These are phyloP conservation scores for Clavulina sp. DNA, from an alignment of 768 basidiomycete species.

Conservation along the genomic window DNA sequence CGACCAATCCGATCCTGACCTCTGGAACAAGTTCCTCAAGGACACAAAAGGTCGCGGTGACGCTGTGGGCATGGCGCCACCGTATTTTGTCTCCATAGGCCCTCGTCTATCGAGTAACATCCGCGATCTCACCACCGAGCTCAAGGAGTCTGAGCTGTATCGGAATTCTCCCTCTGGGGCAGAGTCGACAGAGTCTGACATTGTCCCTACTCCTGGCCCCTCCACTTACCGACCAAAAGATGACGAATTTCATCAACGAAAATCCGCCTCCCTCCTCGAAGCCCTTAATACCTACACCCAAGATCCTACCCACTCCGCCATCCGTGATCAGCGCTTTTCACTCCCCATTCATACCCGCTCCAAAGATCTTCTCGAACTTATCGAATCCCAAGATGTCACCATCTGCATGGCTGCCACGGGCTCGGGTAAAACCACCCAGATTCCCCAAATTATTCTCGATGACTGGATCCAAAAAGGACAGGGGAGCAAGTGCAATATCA, in stretches of 20 bases:
- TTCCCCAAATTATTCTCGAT: conserved; percentile 84
- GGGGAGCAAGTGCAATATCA: conserved; percentile 71
- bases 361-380: conserved; percentile 45
- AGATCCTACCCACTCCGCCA: conserved; percentile 41
- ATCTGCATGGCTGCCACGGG: conserved; percentile 83
- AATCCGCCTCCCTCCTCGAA: conserved; percentile 39
- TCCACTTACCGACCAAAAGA: conserved; percentile 10
- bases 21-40: conserved; percentile 58
- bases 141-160: conserved; percentile 47
- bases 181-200: conserved; percentile 2
- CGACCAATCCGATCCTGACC: conserved; percentile 58
- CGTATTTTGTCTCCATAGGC: conserved; percentile 45
- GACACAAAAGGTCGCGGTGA: conserved; percentile 41
- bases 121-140: conserved; percentile 47
- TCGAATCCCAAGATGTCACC: conserved; percentile 64
- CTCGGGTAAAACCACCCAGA: conserved; percentile 88
- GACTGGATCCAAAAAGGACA: conserved; percentile 59
- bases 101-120: conserved; percentile 49
- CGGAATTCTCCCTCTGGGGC: conserved; percentile 51
- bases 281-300: conserved; percentile 40
- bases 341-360: conserved; percentile 65
- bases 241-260: conserved; percentile 19
- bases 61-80: conserved; percentile 46
- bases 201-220: not conserved
- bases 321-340: conserved; percentile 46